These are phyloP conservation scores for Acorus gramineus DNA, from an alignment of 106 monocot species.

Conservation along the genomic window DNA sequence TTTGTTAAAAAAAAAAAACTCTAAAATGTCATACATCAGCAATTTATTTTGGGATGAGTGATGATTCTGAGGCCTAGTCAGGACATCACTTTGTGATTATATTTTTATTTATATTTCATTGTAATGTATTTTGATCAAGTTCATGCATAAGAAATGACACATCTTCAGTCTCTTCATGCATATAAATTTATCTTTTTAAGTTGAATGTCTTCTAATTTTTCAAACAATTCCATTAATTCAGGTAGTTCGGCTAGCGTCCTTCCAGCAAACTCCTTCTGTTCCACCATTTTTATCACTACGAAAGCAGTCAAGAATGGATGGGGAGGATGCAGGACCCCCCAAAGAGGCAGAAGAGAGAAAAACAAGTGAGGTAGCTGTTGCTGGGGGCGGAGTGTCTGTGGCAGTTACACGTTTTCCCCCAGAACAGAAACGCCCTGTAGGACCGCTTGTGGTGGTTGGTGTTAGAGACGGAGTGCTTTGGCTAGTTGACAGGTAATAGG, in stretches of 20 bases:
- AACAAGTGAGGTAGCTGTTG: conserved; percentile 85
- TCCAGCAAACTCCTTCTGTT: conserved; percentile 93
- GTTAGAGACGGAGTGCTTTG: conserved; percentile 96
- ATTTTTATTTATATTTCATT: too few species aligned
- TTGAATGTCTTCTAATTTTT: too few species aligned
- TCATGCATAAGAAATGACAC: too few species aligned
- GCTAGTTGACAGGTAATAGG: conserved; percentile 84
- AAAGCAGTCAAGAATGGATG: conserved; percentile 67
- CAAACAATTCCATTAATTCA: conserved; percentile 15
- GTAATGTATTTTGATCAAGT: too few species aligned
- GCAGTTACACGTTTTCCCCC: conserved; percentile 92
- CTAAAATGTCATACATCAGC: too few species aligned
- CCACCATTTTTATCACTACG: conserved; percentile 89
- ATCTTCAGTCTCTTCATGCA: too few species aligned
- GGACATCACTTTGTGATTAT: too few species aligned
- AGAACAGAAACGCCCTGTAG: conserved; percentile 91
- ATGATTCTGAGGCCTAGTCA: too few species aligned
- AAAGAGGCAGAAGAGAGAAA: conserved; percentile 68
- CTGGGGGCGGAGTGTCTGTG: conserved; percentile 94
- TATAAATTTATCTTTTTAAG: too few species aligned
- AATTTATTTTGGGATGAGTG: too few species aligned
- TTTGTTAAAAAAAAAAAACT: too few species aligned
- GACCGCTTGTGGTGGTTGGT: conserved; percentile 87
- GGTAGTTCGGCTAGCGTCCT: conserved; percentile 95
- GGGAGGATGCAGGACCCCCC: conserved; percentile 43